Percentiles rank a stretch among this genome's conserved stretches.
phyloP scores from a whole-genome alignment of 148 eudicot species.

The Amaranthus cruentus region DNA sequence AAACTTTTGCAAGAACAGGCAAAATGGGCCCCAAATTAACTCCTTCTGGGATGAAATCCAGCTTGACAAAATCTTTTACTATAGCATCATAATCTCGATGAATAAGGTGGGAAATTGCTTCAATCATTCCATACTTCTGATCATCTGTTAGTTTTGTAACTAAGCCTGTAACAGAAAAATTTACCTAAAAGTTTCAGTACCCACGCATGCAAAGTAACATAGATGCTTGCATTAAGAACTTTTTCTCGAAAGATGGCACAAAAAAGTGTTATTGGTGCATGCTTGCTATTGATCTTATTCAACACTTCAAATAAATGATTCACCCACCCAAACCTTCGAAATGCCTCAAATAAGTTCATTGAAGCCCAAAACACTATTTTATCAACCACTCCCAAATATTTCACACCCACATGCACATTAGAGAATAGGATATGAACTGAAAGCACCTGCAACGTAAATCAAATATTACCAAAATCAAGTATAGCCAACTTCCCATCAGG shows the following conservation, averaged over 20 bases:
- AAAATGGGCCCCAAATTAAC: conserved; percentile 90
- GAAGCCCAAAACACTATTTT: too few species aligned
- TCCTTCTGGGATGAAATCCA: conserved; percentile 90
- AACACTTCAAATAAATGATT: background rate
- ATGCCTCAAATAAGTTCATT: too few species aligned
- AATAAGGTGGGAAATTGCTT: conserved; percentile 98
- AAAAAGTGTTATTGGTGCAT: background rate
- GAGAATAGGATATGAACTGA: background rate
- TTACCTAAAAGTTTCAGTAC: conserved; percentile 14
- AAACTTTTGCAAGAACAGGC: conserved; percentile 96
- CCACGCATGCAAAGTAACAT: background rate
- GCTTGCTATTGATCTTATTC: background rate
- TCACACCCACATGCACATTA: conserved; percentile 1
- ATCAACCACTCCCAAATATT: too few species aligned
- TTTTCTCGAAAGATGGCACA: background rate
- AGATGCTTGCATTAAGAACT: background rate
- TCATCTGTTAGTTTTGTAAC: conserved; percentile 96
- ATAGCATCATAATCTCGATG: conserved; percentile 95
- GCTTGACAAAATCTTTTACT: conserved; percentile 92
- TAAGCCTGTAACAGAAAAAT: conserved; percentile 51
- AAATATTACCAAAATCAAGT: conserved; percentile 83
- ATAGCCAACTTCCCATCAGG: conserved; percentile 94
- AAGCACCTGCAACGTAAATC: conserved; percentile 1
- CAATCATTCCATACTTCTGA: conserved; percentile 98
- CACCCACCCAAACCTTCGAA: too few species aligned